phyloP scores from a whole-genome alignment of 805 yeast genomes.

The Wickerhamiella shivajii region DNA sequence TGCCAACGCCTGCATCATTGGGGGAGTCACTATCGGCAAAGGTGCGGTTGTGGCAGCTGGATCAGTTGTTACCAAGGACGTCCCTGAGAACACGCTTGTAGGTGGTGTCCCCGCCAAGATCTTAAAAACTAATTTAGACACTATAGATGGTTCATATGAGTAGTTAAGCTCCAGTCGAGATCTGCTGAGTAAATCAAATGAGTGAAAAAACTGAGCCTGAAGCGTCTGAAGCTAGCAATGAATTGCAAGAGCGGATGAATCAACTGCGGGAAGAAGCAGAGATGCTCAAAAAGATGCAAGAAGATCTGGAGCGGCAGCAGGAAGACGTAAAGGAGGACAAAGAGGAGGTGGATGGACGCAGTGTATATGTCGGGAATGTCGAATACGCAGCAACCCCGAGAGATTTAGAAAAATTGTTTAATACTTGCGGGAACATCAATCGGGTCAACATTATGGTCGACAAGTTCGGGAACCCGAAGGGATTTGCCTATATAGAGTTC shows the following conservation, averaged over 20 bases:
- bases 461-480: conserved; percentile 68
- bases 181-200: too few species aligned
- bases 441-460: conserved; percentile 67
- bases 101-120: conserved; percentile 53
- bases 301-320: conserved; percentile 30
- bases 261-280: conserved; percentile 51
- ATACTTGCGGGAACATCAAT: conserved; percentile 54
- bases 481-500: conserved; percentile 78
- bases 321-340: conserved; percentile 33
- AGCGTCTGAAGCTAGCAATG: too few species aligned
- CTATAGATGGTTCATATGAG: background rate
- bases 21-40: conserved; percentile 55
- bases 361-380: conserved; percentile 72
- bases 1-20: conserved; percentile 37
- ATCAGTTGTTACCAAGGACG: conserved; percentile 42
- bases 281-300: conserved; percentile 44
- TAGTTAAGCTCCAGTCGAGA: too few species aligned
- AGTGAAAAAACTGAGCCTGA: too few species aligned
- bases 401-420: conserved; percentile 63
- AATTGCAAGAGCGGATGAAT: conserved; percentile 9
- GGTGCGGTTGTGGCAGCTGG: conserved; percentile 55
- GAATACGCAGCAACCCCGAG: conserved; percentile 68
- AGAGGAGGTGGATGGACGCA: conserved; percentile 59
- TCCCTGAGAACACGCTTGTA: conserved; percentile 40
- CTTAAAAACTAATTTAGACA: too few species aligned